These are phyloP conservation scores for Verticillium tricorpus DNA, from an alignment of 2,329 filamentous ascomycete genomes.

Conservation along the genomic window DNA sequence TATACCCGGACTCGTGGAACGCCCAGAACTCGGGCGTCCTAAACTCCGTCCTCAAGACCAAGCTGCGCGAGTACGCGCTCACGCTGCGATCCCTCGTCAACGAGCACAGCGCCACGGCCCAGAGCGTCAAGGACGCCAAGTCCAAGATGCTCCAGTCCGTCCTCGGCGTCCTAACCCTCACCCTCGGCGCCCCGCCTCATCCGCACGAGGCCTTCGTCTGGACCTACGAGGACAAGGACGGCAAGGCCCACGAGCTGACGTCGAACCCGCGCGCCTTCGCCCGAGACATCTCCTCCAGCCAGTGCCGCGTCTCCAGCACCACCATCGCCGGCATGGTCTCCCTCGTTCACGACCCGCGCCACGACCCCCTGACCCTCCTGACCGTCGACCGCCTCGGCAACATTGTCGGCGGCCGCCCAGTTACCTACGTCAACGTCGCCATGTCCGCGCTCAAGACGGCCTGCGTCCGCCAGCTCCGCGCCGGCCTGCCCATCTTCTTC, in stretches of 20 bases:
- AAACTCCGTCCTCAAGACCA: conserved; percentile 73
- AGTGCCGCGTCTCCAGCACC: conserved; percentile 53
- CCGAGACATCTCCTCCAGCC: conserved; percentile 57
- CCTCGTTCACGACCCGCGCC: conserved; percentile 79
- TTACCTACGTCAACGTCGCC: conserved; percentile 80
- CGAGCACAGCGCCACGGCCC: conserved; percentile 23
- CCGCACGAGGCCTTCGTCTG: conserved; percentile 69
- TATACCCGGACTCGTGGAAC: conserved; percentile 82
- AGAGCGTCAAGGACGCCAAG: conserved; percentile 50
- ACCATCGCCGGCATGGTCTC: conserved; percentile 70
- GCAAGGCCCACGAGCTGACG: conserved; percentile 57
- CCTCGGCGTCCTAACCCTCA: conserved; percentile 74
- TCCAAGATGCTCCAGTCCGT: conserved; percentile 75
- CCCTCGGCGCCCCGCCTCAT: conserved; percentile 73
- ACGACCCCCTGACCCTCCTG: conserved; percentile 66
- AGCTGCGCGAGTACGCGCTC: conserved; percentile 82
- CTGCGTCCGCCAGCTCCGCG: conserved; percentile 72
- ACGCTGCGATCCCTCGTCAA: conserved; percentile 56
- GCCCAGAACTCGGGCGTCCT: conserved; percentile 66
- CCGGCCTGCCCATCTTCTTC: conserved; percentile 81
- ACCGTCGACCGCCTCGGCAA: conserved; percentile 79
- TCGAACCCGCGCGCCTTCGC: conserved; percentile 70
- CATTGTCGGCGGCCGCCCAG: conserved; percentile 67
- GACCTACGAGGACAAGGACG: conserved; percentile 70
- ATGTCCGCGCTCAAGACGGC: conserved; percentile 68